Evolutionary conservation across 208 protist genomes (phyloP), one percentile per base, ranked within the genome.

Genomic region (Acanthamoeba quina): DNA sequence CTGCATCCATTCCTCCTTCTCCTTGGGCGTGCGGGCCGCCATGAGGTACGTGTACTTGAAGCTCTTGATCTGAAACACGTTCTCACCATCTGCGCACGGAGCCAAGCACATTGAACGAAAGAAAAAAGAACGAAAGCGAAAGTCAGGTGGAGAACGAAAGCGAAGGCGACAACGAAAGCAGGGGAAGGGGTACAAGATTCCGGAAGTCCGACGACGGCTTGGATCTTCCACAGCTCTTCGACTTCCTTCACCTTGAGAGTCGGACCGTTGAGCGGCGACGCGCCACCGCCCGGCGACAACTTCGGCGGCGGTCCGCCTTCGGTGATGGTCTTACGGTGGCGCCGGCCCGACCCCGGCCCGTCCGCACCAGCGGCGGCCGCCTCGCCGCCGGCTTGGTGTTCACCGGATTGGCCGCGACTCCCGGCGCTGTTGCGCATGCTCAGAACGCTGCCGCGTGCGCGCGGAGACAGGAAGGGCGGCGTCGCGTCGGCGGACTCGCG

Each of bases 31-130:
- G 17, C 76, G 76, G 24, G 76, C 76, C 3, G 76, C 17, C 76
- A 85, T 85, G 44, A 85, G 76, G 21, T 85, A 85, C 9, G 76
- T 85, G n/a, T 85, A 85, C 76, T 85, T 85, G 26, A 85, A 85
- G 47, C 76, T 85, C 76, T 85, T 85, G 44, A 85, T 85, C 44
- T 85, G 76, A 58, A 85, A 85, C 76, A 85, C 29, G n/a, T 85
- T 52, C 44, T 85, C 76, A 0, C 76, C 76, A 58, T 85, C 76
- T 85, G 44, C 13, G 29, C 13, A 41, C n/a, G 68, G 4, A 47
- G 37, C 7, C 52, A 56, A 56, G 52, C 52, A 5, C 52, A 56
- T 56, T 0, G 52, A 56, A 10, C 52, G 15, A 56, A 17, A 24
- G 54, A 58, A n/a, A n/a, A n/a, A n/a, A n/a, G n/a, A n/a, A n/a